phyloP scores from a whole-genome alignment of 305 asterid genomes.

The Striga hermonthica region DNA sequence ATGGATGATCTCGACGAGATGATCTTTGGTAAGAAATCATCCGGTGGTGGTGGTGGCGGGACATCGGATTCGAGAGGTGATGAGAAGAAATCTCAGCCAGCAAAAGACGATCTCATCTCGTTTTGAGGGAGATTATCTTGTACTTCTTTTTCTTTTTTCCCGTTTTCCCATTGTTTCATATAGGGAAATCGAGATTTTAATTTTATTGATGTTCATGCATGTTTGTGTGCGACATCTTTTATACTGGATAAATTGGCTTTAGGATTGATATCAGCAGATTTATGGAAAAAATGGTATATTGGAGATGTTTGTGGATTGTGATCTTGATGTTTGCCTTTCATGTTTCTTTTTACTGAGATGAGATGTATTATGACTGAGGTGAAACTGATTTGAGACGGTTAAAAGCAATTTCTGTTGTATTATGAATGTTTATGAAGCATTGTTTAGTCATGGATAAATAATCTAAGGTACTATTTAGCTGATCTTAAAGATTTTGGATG shows the following conservation, averaged over 20 bases:
- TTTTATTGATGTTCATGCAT: too few species aligned
- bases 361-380: too few species aligned
- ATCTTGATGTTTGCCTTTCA: too few species aligned
- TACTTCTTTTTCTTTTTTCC: slow-evolving; percentile 16
- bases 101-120: slow-evolving; percentile 84
- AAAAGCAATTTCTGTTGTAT: too few species aligned
- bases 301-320: too few species aligned
- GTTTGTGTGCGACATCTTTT: too few species aligned
- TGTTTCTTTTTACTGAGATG: too few species aligned
- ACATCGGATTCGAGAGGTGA: slow-evolving; percentile 53
- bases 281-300: neutral
- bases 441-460: too few species aligned
- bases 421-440: too few species aligned
- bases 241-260: neutral
- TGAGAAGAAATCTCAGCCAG: slow-evolving; percentile 56
- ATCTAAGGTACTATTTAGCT: too few species aligned
- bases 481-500: too few species aligned
- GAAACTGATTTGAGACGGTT: too few species aligned
- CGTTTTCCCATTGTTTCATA: neutral
- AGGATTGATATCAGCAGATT: neutral
- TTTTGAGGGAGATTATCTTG: slow-evolving; percentile 48
- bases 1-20: slow-evolving; percentile 98
- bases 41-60: slow-evolving; percentile 33
- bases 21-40: slow-evolving; percentile 81
- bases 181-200: neutral